phyloP scores from a whole-genome alignment of 768 basidiomycete genomes.

The Leccinum variicolor region DNA sequence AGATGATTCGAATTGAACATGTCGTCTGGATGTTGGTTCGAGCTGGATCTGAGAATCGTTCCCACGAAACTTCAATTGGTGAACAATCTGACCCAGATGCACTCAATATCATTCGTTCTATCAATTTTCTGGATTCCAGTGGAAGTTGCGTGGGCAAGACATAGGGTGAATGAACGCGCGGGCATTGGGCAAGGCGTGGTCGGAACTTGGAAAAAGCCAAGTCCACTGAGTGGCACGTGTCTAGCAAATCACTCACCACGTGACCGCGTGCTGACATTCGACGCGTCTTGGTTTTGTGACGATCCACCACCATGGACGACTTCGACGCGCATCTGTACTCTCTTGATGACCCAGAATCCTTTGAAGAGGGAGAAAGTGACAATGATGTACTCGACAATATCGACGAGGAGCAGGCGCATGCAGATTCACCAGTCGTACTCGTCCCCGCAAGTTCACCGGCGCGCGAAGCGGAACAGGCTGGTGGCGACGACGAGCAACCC shows the following conservation, averaged over 20 bases:
- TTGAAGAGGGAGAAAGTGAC: slow-evolving; percentile 11
- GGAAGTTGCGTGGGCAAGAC: too few species aligned
- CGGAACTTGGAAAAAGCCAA: too few species aligned
- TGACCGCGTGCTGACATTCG: not conserved
- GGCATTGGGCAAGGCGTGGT: too few species aligned
- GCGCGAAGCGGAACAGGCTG: not conserved
- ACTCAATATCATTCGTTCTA: too few species aligned
- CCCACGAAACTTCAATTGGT: not conserved
- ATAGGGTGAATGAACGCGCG: too few species aligned
- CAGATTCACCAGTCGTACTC: slow-evolving; percentile 11
- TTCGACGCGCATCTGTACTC: slow-evolving; percentile 23
- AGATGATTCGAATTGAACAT: not conserved
- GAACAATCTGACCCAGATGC: too few species aligned
- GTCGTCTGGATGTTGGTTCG: not conserved
- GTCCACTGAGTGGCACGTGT: not conserved
- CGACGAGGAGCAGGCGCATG: slow-evolving; percentile 14
- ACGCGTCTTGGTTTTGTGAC: slow-evolving; percentile 5
- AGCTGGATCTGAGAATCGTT: not conserved
- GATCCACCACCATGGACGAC: slow-evolving; percentile 16
- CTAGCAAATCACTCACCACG: not conserved
- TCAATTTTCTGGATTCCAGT: too few species aligned
- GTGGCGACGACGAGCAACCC: slow-evolving; percentile 1
- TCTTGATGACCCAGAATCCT: slow-evolving; percentile 14
- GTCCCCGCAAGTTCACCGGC: slow-evolving; percentile 16
- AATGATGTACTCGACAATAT: slow-evolving; percentile 24